phyloP scores from a whole-genome alignment of 2,329 filamentous ascomycete genomes.

The Aureobasidium sp. region DNA sequence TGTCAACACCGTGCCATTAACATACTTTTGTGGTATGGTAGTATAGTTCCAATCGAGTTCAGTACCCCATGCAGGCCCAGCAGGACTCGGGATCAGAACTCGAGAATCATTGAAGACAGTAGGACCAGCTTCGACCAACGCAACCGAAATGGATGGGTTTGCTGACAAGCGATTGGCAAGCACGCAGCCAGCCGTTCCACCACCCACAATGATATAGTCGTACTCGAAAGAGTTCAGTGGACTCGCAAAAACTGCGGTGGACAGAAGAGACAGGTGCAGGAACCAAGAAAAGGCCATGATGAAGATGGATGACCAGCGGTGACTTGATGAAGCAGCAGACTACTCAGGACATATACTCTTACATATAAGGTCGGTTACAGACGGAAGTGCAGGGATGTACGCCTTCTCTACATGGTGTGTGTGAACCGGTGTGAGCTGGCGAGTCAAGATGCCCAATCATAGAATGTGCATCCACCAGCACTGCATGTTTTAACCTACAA shows the following conservation, averaged over 20 bases:
- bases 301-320: not conserved
- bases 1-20: slow-evolving; percentile 13
- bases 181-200: slow-evolving; percentile 16
- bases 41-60: slow-evolving; percentile 18
- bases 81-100: slow-evolving; percentile 16
- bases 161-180: slow-evolving; percentile 17
- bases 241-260: not conserved
- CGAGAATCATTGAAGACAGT: slow-evolving; percentile 16
- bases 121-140: slow-evolving; percentile 16
- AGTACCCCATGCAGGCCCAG: slow-evolving; percentile 11
- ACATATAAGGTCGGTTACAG: not conserved
- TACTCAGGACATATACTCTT: not conserved
- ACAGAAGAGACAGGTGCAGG: not conserved
- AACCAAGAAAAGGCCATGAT: not conserved
- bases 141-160: slow-evolving; percentile 15
- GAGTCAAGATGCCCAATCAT: not conserved
- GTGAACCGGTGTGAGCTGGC: not conserved
- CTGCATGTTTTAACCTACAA: not conserved
- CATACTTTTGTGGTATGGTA: slow-evolving; percentile 12
- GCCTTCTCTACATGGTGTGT: not conserved
- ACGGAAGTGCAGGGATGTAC: not conserved
- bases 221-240: slow-evolving; percentile 1
- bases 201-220: slow-evolving; percentile 17
- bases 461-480: not conserved
- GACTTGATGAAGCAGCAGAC: not conserved